phyloP scores from a whole-genome alignment of 257 asterid genomes.

The Solanum infundibuliforme region DNA sequence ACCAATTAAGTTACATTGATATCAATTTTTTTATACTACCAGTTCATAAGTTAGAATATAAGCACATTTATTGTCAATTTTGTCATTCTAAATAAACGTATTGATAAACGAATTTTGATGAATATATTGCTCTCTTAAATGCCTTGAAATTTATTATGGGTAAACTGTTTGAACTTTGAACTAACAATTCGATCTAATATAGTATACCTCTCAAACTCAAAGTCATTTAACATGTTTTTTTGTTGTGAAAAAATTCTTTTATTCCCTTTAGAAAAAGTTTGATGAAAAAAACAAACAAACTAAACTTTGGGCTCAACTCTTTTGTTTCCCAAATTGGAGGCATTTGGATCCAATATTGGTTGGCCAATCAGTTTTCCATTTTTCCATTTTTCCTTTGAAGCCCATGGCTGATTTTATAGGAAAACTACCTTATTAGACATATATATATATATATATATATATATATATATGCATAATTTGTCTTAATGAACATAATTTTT shows the following conservation, averaged over 20 bases:
- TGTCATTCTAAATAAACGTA: background rate
- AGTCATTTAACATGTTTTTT: background rate
- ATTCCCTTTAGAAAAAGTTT: background rate
- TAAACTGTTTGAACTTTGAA: background rate
- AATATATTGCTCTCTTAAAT: background rate
- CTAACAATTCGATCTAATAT: background rate
- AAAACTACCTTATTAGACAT: too few species aligned
- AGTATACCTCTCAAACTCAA: background rate
- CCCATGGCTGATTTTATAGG: background rate
- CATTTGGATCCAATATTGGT: background rate
- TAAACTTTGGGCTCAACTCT: background rate
- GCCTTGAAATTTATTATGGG: background rate
- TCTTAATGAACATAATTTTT: too few species aligned
- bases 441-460: too few species aligned
- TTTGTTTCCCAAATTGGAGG: background rate
- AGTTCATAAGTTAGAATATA: background rate
- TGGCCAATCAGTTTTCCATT: background rate
- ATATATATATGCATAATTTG: too few species aligned
- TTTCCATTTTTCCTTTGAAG: background rate
- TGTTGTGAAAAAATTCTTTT: background rate
- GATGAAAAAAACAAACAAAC: too few species aligned
- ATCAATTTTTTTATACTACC: background rate
- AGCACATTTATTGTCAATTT: background rate
- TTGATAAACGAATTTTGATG: background rate
- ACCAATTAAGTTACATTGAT: background rate